phyloP scores from a whole-genome alignment of 2,329 filamentous ascomycete species.

The Fusarium xyrophilum region DNA sequence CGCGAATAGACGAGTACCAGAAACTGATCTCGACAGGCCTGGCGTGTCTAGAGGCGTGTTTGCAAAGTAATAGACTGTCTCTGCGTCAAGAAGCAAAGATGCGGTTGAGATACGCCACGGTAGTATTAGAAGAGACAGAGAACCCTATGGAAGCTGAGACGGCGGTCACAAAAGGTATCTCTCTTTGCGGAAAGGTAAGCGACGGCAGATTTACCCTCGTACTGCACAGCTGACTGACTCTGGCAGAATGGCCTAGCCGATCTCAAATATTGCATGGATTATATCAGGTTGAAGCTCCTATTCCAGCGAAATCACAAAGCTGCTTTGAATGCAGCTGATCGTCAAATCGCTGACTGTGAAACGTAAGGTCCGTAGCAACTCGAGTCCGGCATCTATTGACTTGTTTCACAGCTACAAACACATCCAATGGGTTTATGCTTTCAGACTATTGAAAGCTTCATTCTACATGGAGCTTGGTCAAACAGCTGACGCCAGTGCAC shows the following conservation, averaged over 20 bases:
- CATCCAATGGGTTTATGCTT: constrained; percentile 76
- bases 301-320: constrained; percentile 76
- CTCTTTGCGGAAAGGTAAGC: constrained; percentile 69
- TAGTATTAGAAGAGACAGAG: constrained; percentile 78
- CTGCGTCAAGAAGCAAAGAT: constrained; percentile 74
- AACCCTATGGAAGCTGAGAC: constrained; percentile 78
- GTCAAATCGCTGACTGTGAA: constrained; percentile 71
- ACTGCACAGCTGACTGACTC: constrained; percentile 39
- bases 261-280: constrained; percentile 79
- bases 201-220: constrained; percentile 10
- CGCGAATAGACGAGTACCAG: constrained; percentile 70
- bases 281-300: constrained; percentile 72
- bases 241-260: constrained; percentile 57
- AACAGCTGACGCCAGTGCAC: constrained; percentile 66
- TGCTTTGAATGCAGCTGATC: constrained; percentile 74
- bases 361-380: constrained; percentile 54
- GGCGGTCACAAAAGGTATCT: constrained; percentile 73
- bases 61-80: constrained; percentile 66
- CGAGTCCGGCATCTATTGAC: constrained; percentile 15
- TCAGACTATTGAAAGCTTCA: constrained; percentile 75
- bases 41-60: constrained; percentile 72
- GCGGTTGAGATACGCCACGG: constrained; percentile 72
- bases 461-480: constrained; percentile 69
- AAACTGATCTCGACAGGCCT: constrained; percentile 75
- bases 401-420: constrained; percentile 64